Percentiles rank a stretch among this genome's conserved stretches.
phyloP scores from a whole-genome alignment of 352 stramenopile species.

The Pythium pyrilobum region DNA sequence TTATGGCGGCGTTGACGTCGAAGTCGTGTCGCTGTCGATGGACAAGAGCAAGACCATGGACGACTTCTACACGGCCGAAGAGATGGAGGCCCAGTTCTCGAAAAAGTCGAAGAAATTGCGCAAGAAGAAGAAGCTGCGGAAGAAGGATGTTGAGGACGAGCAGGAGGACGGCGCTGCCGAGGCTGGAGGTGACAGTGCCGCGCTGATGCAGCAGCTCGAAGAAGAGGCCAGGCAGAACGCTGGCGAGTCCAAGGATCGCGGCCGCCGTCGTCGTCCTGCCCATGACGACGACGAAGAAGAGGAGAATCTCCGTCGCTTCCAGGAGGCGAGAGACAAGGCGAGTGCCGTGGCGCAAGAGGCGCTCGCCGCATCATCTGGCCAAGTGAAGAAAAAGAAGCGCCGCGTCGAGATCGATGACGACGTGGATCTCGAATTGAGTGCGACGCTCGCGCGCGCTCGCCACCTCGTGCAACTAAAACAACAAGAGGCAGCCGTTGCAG shows the following conservation, averaged over 20 bases:
- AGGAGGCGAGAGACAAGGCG: slow-evolving; percentile 62
- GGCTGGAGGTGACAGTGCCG: slow-evolving; percentile 15
- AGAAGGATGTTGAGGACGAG: slow-evolving; percentile 36
- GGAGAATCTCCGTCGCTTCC: slow-evolving; percentile 61
- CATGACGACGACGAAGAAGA: slow-evolving; percentile 30
- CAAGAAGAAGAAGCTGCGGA: slow-evolving; percentile 54
- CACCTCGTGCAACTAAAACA: slow-evolving; percentile 38
- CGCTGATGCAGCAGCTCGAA: slow-evolving; percentile 63
- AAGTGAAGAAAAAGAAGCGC: slow-evolving; percentile 40
- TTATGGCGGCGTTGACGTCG: slow-evolving; percentile 33
- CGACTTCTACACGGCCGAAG: slow-evolving; percentile 84
- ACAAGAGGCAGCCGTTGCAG: slow-evolving; percentile 13
- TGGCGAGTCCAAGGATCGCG: slow-evolving; percentile 36
- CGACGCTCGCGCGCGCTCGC: slow-evolving; percentile 64
- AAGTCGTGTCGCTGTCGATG: slow-evolving; percentile 59
- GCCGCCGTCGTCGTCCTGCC: slow-evolving; percentile 37
- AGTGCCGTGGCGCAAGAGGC: slow-evolving; percentile 42
- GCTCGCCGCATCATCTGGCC: slow-evolving; percentile 20
- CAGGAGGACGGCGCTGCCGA: slow-evolving; percentile 11
- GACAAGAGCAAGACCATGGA: slow-evolving; percentile 39
- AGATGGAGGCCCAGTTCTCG: slow-evolving; percentile 80
- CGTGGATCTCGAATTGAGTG: slow-evolving; percentile 70
- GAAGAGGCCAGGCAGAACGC: slow-evolving; percentile 35
- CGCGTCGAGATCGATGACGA: slow-evolving; percentile 41
- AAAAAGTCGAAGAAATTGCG: slow-evolving; percentile 76